Conservation (phyloP, 2,329 filamentous ascomycete genomes). For the Fusarium papillatum region DNA sequence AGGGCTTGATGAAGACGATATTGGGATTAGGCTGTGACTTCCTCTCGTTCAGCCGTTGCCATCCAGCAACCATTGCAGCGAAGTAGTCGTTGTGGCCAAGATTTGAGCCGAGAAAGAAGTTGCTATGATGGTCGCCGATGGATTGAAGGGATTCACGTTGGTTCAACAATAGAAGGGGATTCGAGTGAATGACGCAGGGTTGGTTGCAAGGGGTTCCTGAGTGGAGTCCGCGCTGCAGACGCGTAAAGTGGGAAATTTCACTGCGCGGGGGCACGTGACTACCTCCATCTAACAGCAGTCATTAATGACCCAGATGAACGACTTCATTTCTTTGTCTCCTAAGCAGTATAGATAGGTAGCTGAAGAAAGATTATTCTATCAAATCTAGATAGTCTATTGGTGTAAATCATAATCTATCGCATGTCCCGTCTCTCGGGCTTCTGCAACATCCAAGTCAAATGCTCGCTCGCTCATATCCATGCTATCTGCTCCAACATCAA, state of each 20-base stretch:
- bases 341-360: background rate
- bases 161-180: background rate
- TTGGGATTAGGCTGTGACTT: slow-evolving; percentile 80
- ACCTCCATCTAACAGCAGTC: background rate
- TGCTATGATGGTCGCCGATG: background rate
- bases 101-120: background rate
- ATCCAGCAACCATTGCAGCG: slow-evolving; percentile 78
- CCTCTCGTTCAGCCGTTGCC: slow-evolving; percentile 83
- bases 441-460: background rate
- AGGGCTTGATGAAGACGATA: slow-evolving; percentile 88
- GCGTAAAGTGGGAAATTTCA: slow-evolving; percentile 23
- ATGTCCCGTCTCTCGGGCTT: background rate
- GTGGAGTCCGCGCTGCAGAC: slow-evolving; percentile 10
- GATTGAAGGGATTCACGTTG: background rate
- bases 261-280: slow-evolving; percentile 32
- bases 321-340: background rate
- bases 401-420: background rate
- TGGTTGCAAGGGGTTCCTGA: slow-evolving; percentile 1
- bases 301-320: background rate
- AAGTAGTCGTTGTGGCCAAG: background rate
- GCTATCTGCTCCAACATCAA: background rate
- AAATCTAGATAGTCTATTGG: background rate
- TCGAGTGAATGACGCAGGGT: slow-evolving; percentile 26
- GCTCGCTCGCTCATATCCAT: slow-evolving; percentile 13
- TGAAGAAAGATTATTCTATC: background rate